Conservation (phyloP, 148 eudicot genomes). For the Gaultheria prostrata region DNA sequence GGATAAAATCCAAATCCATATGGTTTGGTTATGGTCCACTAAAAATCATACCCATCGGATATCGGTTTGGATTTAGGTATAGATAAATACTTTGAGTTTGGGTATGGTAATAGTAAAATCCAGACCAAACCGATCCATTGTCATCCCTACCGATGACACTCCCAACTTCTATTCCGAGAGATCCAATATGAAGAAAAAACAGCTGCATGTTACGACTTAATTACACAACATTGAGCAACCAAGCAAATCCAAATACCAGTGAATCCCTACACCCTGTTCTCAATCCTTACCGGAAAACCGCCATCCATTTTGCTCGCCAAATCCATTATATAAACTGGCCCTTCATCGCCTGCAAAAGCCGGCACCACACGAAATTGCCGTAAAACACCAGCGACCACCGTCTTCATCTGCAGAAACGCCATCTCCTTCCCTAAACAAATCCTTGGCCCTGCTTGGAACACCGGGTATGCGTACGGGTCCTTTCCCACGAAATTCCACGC, state of each 20-base stretch:
- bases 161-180: too few species aligned
- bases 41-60: too few species aligned
- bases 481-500: constrained; percentile 13
- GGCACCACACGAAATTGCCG: constrained; percentile 25
- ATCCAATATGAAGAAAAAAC: background rate
- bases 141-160: too few species aligned
- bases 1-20: too few species aligned
- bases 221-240: too few species aligned
- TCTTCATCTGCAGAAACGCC: constrained; percentile 36
- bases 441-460: constrained; percentile 35
- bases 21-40: too few species aligned
- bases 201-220: background rate
- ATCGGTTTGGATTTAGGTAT: too few species aligned
- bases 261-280: background rate
- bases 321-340: constrained; percentile 14
- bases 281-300: constrained; percentile 24
- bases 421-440: constrained; percentile 34
- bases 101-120: too few species aligned
- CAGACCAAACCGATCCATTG: too few species aligned
- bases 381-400: constrained; percentile 20
- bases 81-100: too few species aligned
- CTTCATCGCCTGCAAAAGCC: background rate
- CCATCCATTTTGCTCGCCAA: constrained; percentile 26
- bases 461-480: constrained; percentile 24
- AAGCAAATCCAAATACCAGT: too few species aligned